A percentile compares a stretch with the other conserved stretches of the same genome.
Evolutionary conservation across 2,329 filamentous ascomycete genomes (phyloP).

Genomic region (Myriosclerotinia curreyana): DNA sequence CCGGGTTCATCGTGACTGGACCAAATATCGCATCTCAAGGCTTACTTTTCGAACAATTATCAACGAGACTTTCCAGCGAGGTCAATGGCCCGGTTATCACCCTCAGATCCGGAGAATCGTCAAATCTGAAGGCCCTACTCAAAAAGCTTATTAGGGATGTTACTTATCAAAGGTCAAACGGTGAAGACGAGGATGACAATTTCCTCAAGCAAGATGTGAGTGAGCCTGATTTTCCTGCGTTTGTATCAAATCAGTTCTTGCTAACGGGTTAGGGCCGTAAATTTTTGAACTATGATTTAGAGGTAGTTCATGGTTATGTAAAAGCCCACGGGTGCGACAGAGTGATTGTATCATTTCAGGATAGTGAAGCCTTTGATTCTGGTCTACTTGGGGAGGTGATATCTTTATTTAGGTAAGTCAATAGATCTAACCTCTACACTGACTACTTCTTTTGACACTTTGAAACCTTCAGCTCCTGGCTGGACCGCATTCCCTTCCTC

Average conservation of each 20-base stretch:
- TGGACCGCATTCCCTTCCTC: conserved; percentile 71
- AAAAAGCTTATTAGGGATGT: conserved; percentile 71
- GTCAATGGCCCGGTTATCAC: conserved; percentile 58
- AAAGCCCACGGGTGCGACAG: conserved; percentile 52
- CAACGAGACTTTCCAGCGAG: conserved; percentile 51
- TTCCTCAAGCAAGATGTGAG: conserved; percentile 50
- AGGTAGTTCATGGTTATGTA: conserved; percentile 62
- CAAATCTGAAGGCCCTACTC: conserved; percentile 68
- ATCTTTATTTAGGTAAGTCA: conserved; percentile 60
- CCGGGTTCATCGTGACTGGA: conserved; percentile 72
- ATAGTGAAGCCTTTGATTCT: conserved; percentile 78
- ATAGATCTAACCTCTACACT: not conserved
- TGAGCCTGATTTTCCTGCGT: conserved; percentile 38
- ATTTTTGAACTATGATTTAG: conserved; percentile 75
- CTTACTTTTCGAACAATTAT: conserved; percentile 69
- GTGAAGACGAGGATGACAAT: conserved; percentile 53
- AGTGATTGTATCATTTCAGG: conserved; percentile 71
- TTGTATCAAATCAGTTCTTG: conserved; percentile 2
- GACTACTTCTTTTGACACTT: not conserved
- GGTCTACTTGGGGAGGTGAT: conserved; percentile 69
- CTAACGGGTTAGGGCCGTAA: conserved; percentile 51
- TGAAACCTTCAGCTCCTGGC: conserved; percentile 54
- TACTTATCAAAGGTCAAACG: conserved; percentile 47
- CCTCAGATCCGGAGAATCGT: conserved; percentile 67
- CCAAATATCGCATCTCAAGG: conserved; percentile 75